These are phyloP conservation scores for Dendrothele bispora DNA, from an alignment of 768 basidiomycete genomes.

Conservation along the genomic window DNA sequence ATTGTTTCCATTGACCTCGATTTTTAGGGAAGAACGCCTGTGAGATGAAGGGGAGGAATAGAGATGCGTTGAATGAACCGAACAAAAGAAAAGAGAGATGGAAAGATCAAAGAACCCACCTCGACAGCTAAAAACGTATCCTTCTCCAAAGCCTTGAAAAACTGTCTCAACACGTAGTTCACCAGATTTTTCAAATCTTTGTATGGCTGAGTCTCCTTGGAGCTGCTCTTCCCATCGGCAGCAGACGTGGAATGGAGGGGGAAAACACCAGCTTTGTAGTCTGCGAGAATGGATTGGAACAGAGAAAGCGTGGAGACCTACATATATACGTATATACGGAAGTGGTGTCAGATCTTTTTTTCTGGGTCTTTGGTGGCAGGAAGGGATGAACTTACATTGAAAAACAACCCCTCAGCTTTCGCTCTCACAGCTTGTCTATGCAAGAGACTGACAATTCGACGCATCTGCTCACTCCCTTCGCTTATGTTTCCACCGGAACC, in stretches of 20 bases:
- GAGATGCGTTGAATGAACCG: too few relatives aligned
- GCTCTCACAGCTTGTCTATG: constrained; percentile 89
- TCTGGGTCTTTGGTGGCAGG: neutral
- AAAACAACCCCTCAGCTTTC: constrained; percentile 93
- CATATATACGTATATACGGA: neutral
- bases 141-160: constrained; percentile 89
- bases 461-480: constrained; percentile 94
- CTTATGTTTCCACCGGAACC: too few relatives aligned
- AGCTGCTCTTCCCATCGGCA: too few relatives aligned
- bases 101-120: constrained; percentile 44
- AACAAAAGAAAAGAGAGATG: neutral
- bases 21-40: constrained; percentile 92
- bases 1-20: constrained; percentile 82
- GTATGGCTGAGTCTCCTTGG: constrained; percentile 70
- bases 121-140: constrained; percentile 89
- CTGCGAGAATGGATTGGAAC: constrained; percentile 84
- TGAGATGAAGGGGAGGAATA: too few relatives aligned
- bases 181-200: constrained; percentile 85
- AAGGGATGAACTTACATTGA: constrained; percentile 66
- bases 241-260: too few relatives aligned
- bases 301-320: constrained; percentile 89
- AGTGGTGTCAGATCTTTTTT: neutral
- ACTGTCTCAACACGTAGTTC: constrained; percentile 84
- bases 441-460: constrained; percentile 83
- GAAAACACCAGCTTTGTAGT: constrained; percentile 76